phyloP scores from a whole-genome alignment of 257 asterid genomes.

The Petunia secreta region DNA sequence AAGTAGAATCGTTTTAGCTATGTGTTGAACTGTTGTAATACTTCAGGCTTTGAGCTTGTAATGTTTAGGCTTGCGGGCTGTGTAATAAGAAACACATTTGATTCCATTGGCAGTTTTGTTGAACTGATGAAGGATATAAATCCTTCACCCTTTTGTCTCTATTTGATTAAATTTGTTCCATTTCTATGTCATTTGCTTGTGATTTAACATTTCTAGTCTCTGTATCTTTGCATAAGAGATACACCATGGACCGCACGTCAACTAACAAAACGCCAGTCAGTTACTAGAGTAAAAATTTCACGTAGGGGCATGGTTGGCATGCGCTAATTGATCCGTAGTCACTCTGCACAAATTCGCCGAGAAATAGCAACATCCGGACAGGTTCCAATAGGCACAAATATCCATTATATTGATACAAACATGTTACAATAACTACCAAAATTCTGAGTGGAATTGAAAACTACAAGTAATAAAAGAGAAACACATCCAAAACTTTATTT shows the following conservation, averaged over 20 bases:
- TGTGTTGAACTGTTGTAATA: neutral
- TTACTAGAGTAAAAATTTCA: neutral
- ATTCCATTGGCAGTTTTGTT: conserved; percentile 4
- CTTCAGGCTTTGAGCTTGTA: neutral
- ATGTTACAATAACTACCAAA: conserved; percentile 25
- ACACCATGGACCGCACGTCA: neutral
- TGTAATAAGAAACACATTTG: conserved; percentile 2
- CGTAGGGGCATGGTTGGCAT: neutral
- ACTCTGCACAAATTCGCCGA: too few relatives aligned
- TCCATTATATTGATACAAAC: conserved; percentile 20
- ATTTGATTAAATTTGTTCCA: neutral
- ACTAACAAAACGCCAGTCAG: conserved; percentile 11
- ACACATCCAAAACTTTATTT: conserved; percentile 31
- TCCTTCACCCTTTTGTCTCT: neutral
- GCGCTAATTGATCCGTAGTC: too few relatives aligned
- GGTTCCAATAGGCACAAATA: neutral
- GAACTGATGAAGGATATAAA: neutral
- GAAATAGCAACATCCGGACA: too few relatives aligned
- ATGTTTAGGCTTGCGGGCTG: conserved; percentile 19
- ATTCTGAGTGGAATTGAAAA: conserved; percentile 23
- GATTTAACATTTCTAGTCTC: neutral
- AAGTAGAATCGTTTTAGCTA: neutral
- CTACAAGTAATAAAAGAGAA: neutral
- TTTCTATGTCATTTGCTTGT: neutral
- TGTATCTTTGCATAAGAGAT: neutral